These are phyloP conservation scores for Myriosclerotinia scirpicola DNA, from an alignment of 2,329 filamentous ascomycete species.

Conservation along the genomic window DNA sequence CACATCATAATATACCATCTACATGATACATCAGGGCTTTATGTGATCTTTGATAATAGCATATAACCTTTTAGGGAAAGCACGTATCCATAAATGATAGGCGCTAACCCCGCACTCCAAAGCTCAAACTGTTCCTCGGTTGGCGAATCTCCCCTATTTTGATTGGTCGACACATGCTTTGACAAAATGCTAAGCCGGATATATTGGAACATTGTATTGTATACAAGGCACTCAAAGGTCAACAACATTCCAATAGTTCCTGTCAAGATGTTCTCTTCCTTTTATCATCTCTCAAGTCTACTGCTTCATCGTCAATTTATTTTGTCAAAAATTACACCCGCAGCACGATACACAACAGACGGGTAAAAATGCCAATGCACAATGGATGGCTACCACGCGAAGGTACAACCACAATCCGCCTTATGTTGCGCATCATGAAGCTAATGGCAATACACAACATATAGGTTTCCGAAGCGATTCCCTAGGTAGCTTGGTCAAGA, in stretches of 20 bases:
- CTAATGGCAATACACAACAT: constrained; percentile 5
- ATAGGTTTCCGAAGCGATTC: constrained; percentile 59
- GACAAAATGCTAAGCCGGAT: constrained; percentile 7
- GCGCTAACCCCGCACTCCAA: constrained; percentile 10
- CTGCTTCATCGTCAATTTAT: neutral
- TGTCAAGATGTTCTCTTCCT: neutral
- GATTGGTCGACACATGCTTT: neutral
- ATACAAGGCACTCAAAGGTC: neutral
- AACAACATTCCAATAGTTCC: neutral
- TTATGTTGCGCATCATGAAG: neutral
- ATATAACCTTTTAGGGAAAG: neutral
- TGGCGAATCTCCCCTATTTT: neutral
- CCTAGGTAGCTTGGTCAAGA: constrained; percentile 55
- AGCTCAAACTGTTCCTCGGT: neutral
- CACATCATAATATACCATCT: neutral
- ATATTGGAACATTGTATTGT: neutral
- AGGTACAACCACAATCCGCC: constrained; percentile 39
- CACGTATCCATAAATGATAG: neutral
- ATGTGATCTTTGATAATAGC: neutral
- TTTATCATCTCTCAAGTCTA: neutral
- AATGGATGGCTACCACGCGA: constrained; percentile 55
- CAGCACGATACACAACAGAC: constrained; percentile 15
- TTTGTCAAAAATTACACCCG: neutral
- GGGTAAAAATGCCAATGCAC: constrained; percentile 47
- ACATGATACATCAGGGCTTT: neutral